A percentile compares a stretch with the other conserved stretches of the same genome.
Conservation (phyloP, 2,329 filamentous ascomycete genomes). For the Penicillium oxalicum region DNA sequence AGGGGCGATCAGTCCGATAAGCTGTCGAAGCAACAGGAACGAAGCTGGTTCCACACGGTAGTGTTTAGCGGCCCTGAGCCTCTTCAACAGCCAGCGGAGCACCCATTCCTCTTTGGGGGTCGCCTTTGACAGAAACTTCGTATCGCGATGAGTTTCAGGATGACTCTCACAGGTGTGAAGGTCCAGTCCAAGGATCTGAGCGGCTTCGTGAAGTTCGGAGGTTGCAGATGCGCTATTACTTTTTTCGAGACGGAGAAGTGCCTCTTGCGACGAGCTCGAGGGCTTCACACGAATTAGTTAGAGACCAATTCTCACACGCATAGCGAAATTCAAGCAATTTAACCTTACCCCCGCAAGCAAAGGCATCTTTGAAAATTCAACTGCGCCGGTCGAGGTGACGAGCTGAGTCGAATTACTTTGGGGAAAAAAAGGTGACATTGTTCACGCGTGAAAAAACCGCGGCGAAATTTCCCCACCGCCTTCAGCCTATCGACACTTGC, state of each 20-base stretch:
- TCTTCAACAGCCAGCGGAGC: constrained; percentile 60
- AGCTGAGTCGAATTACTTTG: constrained; percentile 5
- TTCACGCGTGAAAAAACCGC: constrained; percentile 24
- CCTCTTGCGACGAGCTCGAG: constrained; percentile 39
- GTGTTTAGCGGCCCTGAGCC: constrained; percentile 43
- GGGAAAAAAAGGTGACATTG: constrained; percentile 13
- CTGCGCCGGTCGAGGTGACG: constrained; percentile 9
- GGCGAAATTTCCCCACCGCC: constrained; percentile 37
- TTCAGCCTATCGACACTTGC: constrained; percentile 26
- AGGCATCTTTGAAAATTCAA: constrained; percentile 28
- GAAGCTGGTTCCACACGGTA: constrained; percentile 41
- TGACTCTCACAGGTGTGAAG: constrained; percentile 29
- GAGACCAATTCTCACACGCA: constrained; percentile 2
- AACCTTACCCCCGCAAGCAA: constrained; percentile 32
- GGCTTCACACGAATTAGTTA: constrained; percentile 25
- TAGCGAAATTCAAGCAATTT: neutral
- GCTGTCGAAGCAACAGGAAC: constrained; percentile 55
- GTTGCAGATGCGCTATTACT: constrained; percentile 34
- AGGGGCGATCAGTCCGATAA: constrained; percentile 63
- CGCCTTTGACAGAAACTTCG: constrained; percentile 19
- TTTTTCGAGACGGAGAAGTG: constrained; percentile 42
- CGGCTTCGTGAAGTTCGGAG: constrained; percentile 39
- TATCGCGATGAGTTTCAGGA: constrained; percentile 24
- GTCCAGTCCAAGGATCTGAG: constrained; percentile 39
- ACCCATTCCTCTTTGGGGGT: constrained; percentile 59